phyloP scores from a whole-genome alignment of 768 basidiomycete genomes.

The Cyclocybe cylindracea region DNA sequence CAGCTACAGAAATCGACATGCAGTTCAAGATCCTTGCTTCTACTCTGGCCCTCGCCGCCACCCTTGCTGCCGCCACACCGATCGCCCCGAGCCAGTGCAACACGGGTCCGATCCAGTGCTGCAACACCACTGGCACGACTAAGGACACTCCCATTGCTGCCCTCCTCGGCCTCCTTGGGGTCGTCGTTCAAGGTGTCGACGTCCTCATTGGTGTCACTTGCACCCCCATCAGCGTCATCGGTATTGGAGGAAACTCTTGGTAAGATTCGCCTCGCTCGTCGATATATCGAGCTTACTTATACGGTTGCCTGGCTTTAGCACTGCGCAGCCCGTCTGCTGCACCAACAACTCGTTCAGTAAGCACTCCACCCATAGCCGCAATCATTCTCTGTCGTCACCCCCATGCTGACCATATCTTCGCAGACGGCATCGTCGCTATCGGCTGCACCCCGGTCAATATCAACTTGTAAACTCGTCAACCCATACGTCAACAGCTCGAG shows the following conservation, averaged over 20 bases:
- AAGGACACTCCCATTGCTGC: not conserved
- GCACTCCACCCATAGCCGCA: not conserved
- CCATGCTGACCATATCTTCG: not conserved
- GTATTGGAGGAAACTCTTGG: constrained; percentile 13
- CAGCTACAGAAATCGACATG: not conserved
- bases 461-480: constrained; percentile 11
- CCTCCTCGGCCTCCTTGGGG: constrained; percentile 22
- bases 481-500: no score
- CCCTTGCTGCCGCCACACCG: constrained; percentile 3
- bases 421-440: constrained; percentile 23
- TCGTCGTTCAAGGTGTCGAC: constrained; percentile 8
- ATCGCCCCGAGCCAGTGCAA: constrained; percentile 18
- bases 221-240: constrained; percentile 19
- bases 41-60: constrained; percentile 8
- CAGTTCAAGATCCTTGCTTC: constrained; percentile 6
- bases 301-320: constrained; percentile 3
- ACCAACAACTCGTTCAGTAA: constrained; percentile 24
- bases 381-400: not conserved
- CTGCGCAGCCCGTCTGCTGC: constrained; percentile 27
- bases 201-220: constrained; percentile 18
- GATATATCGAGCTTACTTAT: not conserved
- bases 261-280: not conserved
- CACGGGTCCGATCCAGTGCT: constrained; percentile 26
- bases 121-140: constrained; percentile 16
- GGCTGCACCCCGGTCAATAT: constrained; percentile 28